Base-by-base conservation (phyloP, 257 asterid species). In the Solanum phureja region DNA sequence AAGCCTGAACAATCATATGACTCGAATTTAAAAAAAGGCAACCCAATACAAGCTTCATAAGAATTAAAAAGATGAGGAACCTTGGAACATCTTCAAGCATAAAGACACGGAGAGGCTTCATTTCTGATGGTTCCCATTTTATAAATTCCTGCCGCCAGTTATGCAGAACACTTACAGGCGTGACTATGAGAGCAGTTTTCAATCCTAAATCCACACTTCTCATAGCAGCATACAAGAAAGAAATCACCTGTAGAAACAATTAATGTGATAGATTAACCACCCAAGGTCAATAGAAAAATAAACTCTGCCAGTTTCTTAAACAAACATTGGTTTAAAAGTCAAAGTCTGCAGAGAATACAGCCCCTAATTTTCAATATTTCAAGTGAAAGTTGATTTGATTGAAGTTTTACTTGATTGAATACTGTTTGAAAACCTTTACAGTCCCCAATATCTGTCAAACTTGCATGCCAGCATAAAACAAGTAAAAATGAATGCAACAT, bases 81-180 rank as follows among this genome's bases (percentile, higher is more conserved):
- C 99, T 95, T 85, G 96, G 93, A 91, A 93, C 99, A 92, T 97
- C 99, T 91, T 97, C 96, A 86, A 95, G 95, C 99, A 96, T 97
- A 91, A 88, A 96, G 90, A 94, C 93, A 42, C 98, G 97, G 75
- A 96, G 96, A 89, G 99, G 95, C 93, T 97, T 96, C 69, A 95
- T 87, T 94, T 97, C 99, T 85, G 95, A 91, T 66, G 99, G 99
- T 82, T 93, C 92, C 99, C 99, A 97, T 87, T 97, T 97, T 92
- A 82, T 88, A 89, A 97, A 97, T 92, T 97, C 99, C 58, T 89
- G 90, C 72, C 98, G 93, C 99, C 99, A 97, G 89, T 97, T 95
- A 94, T 95, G 99, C 92, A 93, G 89, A 83, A 97, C 99, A 90
- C 99, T 97, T 60, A 97, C 98, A 85, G 99, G 99, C 49, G 98